Base-by-base conservation (phyloP, 345 rosid species). In the Raphanus sativus region DNA sequence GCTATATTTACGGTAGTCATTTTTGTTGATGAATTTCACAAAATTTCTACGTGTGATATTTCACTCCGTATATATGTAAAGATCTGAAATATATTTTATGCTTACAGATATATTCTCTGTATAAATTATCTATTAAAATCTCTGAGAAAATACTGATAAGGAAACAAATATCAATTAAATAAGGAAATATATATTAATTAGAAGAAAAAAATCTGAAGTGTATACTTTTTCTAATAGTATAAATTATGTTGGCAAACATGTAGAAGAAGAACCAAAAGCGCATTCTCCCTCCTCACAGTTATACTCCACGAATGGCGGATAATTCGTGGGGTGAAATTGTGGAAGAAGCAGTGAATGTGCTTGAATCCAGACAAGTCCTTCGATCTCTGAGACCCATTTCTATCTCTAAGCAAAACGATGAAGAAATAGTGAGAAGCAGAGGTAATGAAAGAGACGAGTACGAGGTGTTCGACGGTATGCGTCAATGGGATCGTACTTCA, bases 351-450 rank as follows among this genome's bases (percentile, higher is more conserved):
- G 86, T 94, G 68, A 63, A 75, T 17, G 88, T 75, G 89, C 98
- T 95, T 21, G 79, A 87, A 29, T 83, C 94, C 1, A 52, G 85
- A 52, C 87, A 92, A 62, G 77, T 90, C 58, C 86, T 94, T 81
- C 89, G 97, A 25, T 92, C 97, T 62, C 77, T 90, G 34, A 85
- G 97, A 71, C 98, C 99, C 81, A 90, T 95, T 77, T 77, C 75
- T 75, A 71, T 90, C 62, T 66, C 86, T 42, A 69, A 2, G 52
- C 81, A 67, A 13, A 76, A 77, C 6, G 61, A 68, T 5, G 77
- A 21, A 3, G 55, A 48, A 2, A 12, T 2, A 0, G 67, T 33
- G 36, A 42, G 38, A 55, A 24, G 16, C 61, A 28, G 32, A 50
- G 69, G 54, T 9, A 24, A 55, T 38, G 42, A 2, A 45, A 81